These are phyloP conservation scores for Takashimella koratensis DNA, from an alignment of 1,284 basidiomycete species.

Conservation along the genomic window DNA sequence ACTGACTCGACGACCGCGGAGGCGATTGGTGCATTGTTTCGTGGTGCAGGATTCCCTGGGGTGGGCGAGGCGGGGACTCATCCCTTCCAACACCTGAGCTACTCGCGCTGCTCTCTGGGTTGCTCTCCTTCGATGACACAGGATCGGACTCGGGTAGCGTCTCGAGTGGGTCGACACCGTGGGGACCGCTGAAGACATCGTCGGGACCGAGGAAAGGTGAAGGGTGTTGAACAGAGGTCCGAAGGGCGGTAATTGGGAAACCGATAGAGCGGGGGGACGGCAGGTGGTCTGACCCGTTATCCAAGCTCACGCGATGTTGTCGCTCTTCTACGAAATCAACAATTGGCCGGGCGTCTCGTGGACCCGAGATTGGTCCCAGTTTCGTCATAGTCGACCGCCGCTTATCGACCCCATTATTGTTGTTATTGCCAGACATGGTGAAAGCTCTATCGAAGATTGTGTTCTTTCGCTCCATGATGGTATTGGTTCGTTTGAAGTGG, in stretches of 20 bases:
- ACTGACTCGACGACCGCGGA: not conserved
- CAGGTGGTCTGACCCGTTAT: not conserved
- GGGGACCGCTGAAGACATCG: not conserved
- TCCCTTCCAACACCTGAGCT: not conserved
- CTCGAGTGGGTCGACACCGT: not conserved
- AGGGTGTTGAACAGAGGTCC: not conserved
- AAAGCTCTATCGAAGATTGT: not conserved
- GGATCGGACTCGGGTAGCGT: not conserved
- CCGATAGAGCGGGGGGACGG: not conserved
- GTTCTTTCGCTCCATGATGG: not conserved
- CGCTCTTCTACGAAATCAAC: conserved; percentile 2
- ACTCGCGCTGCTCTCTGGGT: not conserved
- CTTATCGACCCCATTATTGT: not conserved
- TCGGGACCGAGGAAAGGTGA: not conserved
- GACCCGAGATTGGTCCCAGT: conserved; percentile 4
- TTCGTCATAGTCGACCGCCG: not conserved
- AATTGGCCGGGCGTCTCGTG: conserved; percentile 4
- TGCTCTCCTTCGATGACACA: not conserved
- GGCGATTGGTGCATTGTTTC: not conserved
- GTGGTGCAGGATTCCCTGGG: not conserved
- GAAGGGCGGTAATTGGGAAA: not conserved
- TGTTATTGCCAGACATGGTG: not conserved
- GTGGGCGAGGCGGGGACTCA: not conserved
- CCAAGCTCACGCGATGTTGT: not conserved
- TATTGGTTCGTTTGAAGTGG: conserved; percentile 16